Conservation (phyloP, 2,329 filamentous ascomycete genomes). For the Lasiodiplodia sp. region DNA sequence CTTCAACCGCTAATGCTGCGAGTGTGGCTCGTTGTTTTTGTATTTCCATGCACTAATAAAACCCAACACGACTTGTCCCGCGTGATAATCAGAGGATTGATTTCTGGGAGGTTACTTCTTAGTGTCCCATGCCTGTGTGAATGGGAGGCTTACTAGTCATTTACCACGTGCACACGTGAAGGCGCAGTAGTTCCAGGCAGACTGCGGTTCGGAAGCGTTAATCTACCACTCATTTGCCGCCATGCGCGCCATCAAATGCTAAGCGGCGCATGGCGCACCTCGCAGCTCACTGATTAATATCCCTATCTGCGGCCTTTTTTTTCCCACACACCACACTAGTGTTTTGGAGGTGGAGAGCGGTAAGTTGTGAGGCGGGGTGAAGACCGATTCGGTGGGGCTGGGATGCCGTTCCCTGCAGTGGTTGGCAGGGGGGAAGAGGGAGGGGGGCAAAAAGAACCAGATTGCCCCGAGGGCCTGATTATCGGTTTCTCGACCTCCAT, state of each 20-base stretch:
- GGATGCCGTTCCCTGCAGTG: not conserved
- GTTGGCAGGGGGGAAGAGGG: no score
- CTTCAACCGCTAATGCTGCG: not conserved
- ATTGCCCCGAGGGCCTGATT: not conserved
- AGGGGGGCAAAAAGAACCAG: not conserved
- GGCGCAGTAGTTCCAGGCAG: constrained; percentile 2
- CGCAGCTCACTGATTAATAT: not conserved
- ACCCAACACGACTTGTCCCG: not conserved
- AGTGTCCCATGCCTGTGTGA: not conserved
- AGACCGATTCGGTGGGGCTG: constrained; percentile 10
- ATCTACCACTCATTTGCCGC: constrained; percentile 9
- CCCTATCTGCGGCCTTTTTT: constrained; percentile 21
- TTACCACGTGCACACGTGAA: not conserved
- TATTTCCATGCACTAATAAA: not conserved
- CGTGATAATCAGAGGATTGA: not conserved
- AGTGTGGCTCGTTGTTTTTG: not conserved
- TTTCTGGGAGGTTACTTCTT: not conserved
- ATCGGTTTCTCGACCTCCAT: constrained; percentile 14
- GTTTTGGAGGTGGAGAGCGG: constrained; percentile 23
- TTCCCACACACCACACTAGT: constrained; percentile 8
- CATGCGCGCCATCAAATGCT: constrained; percentile 1
- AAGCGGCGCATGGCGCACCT: not conserved
- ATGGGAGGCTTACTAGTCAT: not conserved
- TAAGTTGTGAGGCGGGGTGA: constrained; percentile 2
- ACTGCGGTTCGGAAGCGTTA: not conserved